Evolutionary conservation across 176 grass and related monocot genomes (phyloP).

Genomic region (Raddia guianensis): DNA sequence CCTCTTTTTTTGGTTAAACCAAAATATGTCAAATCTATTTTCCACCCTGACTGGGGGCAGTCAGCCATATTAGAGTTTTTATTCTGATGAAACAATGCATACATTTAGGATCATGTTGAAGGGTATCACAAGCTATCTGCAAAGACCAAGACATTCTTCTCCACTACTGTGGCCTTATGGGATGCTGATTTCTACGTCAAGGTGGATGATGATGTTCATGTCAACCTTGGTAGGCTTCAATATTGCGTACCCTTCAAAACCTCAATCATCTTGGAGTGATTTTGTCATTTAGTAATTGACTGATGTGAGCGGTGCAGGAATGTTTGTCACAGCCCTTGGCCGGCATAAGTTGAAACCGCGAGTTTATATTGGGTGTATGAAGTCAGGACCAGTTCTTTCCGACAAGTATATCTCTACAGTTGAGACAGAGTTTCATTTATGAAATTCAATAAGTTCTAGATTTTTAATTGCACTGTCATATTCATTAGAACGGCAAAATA

Average conservation of each 20-base stretch:
- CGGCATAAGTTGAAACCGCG: constrained; percentile 85
- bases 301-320: constrained; percentile 47
- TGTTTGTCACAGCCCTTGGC: constrained; percentile 77
- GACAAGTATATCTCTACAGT: constrained; percentile 64
- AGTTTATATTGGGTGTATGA: constrained; percentile 98
- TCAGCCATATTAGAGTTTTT: constrained; percentile 5
- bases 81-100: constrained; percentile 19
- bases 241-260: neutral
- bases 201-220: constrained; percentile 95
- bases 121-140: constrained; percentile 93
- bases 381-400: constrained; percentile 87
- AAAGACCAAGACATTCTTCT: constrained; percentile 95
- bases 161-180: constrained; percentile 80
- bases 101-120: constrained; percentile 84
- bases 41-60: neutral
- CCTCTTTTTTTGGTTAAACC: neutral
- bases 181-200: constrained; percentile 99
- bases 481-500: constrained; percentile 72
- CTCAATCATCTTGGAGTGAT: neutral
- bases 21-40: constrained; percentile 5
- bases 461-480: constrained; percentile 5
- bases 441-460: neutral
- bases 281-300: constrained; percentile 15
- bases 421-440: neutral
- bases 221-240: constrained; percentile 68